Base-by-base conservation (phyloP, 176 grass and related monocot genomes). In the Oryza glumipatula region DNA sequence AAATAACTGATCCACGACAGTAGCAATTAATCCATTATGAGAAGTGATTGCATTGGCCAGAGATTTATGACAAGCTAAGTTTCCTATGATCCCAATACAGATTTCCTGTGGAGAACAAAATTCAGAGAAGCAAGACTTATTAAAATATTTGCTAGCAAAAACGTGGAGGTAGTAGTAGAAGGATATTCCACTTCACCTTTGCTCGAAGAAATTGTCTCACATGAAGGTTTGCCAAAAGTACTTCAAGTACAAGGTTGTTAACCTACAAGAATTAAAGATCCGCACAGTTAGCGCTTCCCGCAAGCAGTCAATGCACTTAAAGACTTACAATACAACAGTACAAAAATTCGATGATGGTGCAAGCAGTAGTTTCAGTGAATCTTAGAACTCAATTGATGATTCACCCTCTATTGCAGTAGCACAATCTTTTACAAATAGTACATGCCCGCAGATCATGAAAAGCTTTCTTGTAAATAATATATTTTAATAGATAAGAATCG, bases 31-130 rank as follows among this genome's bases (percentile, higher is more conserved):
- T 90, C 87, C 89, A 81, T 90, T 74, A 72, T 82, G 80, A 66
- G 83, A 88, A 88, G 76, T 87, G 76, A 98, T 88, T 79, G 88
- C 80, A 76, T 78, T 77, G 43, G 81, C 78, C 70, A 95, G 74
- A 83, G 82, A 85, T 90, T 92, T 88, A 83, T 95, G 96, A 89
- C 93, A 98, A 33, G 85, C 87, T 80, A 98, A 71, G 88, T 98
- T 98, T 74, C 85, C 96, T 71, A 98, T 90, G 43, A 98, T 98
- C 87, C 96, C 96, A 77, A 95, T 75, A 82, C 96, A 98, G 73
- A 98, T 89, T 91, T 98, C 96, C 96, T 98, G 89, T 19, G 85
- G 23, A 52, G 63, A 68, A 38, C 28, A 84, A 82, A 78, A 78
- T 52, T 73, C n/a, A 80, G 80, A 84, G 6, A 78, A 54, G 69